phyloP scores from a whole-genome alignment of 495 filamentous ascomycete species.

The Haplographium delicatum region DNA sequence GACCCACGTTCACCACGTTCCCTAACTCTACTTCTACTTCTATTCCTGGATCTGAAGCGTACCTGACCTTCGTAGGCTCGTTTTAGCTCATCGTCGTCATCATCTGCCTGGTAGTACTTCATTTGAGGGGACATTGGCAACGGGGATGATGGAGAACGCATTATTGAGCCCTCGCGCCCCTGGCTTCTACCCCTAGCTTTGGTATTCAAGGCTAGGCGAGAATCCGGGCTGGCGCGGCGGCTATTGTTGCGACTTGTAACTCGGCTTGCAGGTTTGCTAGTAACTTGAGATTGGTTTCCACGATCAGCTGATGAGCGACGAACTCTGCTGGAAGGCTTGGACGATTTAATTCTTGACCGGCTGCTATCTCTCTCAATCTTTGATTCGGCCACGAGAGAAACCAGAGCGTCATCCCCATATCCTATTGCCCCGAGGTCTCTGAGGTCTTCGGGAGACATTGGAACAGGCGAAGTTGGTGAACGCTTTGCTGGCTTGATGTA shows the following conservation, averaged over 20 bases:
- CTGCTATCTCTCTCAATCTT: constrained; percentile 20
- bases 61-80: constrained; percentile 33
- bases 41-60: constrained; percentile 47
- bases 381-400: not conserved
- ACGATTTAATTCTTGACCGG: constrained; percentile 16
- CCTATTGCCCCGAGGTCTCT: constrained; percentile 26
- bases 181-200: constrained; percentile 43
- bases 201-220: constrained; percentile 19
- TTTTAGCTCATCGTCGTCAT: constrained; percentile 48
- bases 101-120: constrained; percentile 29
- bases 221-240: constrained; percentile 46
- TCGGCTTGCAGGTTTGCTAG: constrained; percentile 34
- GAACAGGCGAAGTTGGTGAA: constrained; percentile 83
- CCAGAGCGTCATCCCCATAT: constrained; percentile 11
- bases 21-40: constrained; percentile 53
- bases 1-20: constrained; percentile 43
- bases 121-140: constrained; percentile 56
- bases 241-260: constrained; percentile 39
- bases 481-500: constrained; percentile 79
- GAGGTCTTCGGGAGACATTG: constrained; percentile 85
- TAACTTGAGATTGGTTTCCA: constrained; percentile 16
- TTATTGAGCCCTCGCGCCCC: constrained; percentile 47
- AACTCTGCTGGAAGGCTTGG: constrained; percentile 23
- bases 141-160: constrained; percentile 75
- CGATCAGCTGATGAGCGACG: constrained; percentile 31